Evolutionary conservation across 2,329 filamentous ascomycete genomes (phyloP).

Genomic region (Thermoascus crustaceus): DNA sequence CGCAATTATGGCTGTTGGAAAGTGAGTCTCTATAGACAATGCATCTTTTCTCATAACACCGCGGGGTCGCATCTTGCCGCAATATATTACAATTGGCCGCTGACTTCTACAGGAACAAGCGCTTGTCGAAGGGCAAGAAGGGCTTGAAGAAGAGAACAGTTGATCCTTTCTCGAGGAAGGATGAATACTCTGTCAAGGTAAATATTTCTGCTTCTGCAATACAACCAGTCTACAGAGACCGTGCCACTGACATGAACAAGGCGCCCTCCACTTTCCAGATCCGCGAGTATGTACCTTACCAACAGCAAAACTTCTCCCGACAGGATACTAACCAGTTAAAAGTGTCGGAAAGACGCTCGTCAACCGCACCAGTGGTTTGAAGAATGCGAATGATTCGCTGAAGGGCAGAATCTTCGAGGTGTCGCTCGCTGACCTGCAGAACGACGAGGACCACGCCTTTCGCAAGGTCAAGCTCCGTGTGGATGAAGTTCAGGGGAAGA

Average conservation of each 20-base stretch:
- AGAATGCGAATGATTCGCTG: conserved; percentile 98
- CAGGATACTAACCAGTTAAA: conserved; percentile 15
- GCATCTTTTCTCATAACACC: background rate
- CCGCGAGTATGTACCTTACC: conserved; percentile 68
- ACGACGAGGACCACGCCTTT: conserved; percentile 99
- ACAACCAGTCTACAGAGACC: background rate
- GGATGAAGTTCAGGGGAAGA: conserved; percentile 99
- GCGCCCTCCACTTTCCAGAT: conserved; percentile 92
- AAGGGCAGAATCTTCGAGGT: conserved; percentile 99
- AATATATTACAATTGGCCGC: too few species aligned
- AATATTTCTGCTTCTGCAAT: conserved; percentile 22
- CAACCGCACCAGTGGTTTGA: conserved; percentile 98
- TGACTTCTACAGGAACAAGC: conserved; percentile 73
- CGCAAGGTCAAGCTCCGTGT: conserved; percentile 98
- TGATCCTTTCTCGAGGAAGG: conserved; percentile 97
- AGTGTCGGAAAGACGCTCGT: conserved; percentile 99
- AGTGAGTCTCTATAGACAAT: conserved; percentile 43
- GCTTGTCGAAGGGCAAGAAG: conserved; percentile 99
- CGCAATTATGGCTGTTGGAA: conserved; percentile 77
- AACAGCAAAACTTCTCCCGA: conserved; percentile 14
- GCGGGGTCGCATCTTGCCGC: too few species aligned
- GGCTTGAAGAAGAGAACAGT: conserved; percentile 99
- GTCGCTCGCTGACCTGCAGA: conserved; percentile 96
- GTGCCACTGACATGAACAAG: conserved; percentile 37
- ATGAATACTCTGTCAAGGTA: conserved; percentile 98